Evolutionary conservation across 1,139 yeast genomes (phyloP).

Genomic region (Kurtzmaniella quercitrusa): DNA sequence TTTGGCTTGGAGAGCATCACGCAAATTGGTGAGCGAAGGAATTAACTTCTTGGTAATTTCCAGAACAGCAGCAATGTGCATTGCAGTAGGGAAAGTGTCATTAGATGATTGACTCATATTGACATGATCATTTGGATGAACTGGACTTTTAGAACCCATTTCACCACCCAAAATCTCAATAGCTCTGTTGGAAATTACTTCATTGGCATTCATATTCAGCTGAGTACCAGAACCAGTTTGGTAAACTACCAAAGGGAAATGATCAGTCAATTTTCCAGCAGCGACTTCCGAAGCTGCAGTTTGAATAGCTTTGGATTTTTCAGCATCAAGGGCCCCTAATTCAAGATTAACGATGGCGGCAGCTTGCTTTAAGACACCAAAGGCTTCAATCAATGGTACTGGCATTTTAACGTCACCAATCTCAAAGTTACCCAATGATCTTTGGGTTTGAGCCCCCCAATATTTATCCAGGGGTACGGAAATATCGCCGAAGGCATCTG

Average conservation of each 20-base stretch:
- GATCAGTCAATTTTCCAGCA: conserved; percentile 78
- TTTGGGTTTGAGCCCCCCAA: conserved; percentile 96
- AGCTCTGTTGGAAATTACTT: conserved; percentile 92
- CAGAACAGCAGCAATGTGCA: conserved; percentile 94
- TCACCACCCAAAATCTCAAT: conserved; percentile 85
- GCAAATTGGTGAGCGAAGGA: conserved; percentile 69
- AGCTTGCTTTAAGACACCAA: conserved; percentile 85
- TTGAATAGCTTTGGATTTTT: conserved; percentile 71
- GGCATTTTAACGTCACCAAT: conserved; percentile 90
- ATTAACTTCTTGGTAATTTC: conserved; percentile 68
- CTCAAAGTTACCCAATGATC: conserved; percentile 81
- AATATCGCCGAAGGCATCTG: conserved; percentile 90
- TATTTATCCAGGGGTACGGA: conserved; percentile 74
- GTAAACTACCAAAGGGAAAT: conserved; percentile 92
- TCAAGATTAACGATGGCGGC: conserved; percentile 82
- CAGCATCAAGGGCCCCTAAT: conserved; percentile 70
- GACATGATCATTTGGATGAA: conserved; percentile 94
- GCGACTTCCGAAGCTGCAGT: conserved; percentile 88
- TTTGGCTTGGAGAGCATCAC: conserved; percentile 66
- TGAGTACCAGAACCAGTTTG: conserved; percentile 98
- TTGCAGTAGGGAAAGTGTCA: conserved; percentile 94
- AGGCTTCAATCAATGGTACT: conserved; percentile 76
- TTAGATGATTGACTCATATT: conserved; percentile 94
- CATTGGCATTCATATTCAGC: conserved; percentile 94
- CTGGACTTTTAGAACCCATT: conserved; percentile 80